These are phyloP conservation scores for Friedmanniomyces simplex DNA, from an alignment of 495 filamentous ascomycete genomes.

Conservation along the genomic window DNA sequence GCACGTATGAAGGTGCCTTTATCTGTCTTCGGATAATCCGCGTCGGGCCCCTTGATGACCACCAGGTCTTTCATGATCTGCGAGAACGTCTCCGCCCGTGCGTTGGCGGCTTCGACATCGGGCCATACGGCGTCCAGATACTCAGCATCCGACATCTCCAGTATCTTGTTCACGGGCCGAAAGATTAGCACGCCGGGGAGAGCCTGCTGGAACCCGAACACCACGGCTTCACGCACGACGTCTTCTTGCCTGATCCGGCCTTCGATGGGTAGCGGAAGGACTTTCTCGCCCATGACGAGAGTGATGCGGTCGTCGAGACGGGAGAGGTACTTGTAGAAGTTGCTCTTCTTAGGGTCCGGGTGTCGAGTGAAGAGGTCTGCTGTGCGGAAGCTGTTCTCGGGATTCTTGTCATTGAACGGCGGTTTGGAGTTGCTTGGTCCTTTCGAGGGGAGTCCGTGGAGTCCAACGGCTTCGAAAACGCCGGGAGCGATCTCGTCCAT, in stretches of 20 bases:
- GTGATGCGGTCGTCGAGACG: conserved; percentile 55
- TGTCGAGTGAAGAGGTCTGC: conserved; percentile 56
- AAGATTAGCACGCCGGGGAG: conserved; percentile 28
- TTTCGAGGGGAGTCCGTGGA: conserved; percentile 39
- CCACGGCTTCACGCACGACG: conserved; percentile 45
- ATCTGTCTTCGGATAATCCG: conserved; percentile 19
- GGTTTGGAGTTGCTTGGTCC: conserved; percentile 38
- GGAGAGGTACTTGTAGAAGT: conserved; percentile 54
- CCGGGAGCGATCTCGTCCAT: conserved; percentile 21
- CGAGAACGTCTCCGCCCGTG: conserved; percentile 9
- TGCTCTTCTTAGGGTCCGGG: conserved; percentile 37
- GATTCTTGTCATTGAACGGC: conserved; percentile 23
- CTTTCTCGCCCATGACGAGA: conserved; percentile 59
- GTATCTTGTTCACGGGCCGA: conserved; percentile 4
- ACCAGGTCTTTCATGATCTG: conserved; percentile 20
- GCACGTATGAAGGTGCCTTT: conserved; percentile 25
- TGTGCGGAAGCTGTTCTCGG: conserved; percentile 44
- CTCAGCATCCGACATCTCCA: conserved; percentile 12
- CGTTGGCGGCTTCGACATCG: conserved; percentile 18
- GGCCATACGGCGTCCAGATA: conserved; percentile 19
- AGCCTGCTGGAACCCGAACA: conserved; percentile 39
- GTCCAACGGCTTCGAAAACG: conserved; percentile 16
- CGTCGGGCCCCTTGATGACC: conserved; percentile 7
- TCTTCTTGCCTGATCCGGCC: conserved; percentile 42
- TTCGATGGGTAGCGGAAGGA: conserved; percentile 54